Evolutionary conservation across 2,329 filamentous ascomycete species (phyloP).

Genomic region (Curvularia spicifera): DNA sequence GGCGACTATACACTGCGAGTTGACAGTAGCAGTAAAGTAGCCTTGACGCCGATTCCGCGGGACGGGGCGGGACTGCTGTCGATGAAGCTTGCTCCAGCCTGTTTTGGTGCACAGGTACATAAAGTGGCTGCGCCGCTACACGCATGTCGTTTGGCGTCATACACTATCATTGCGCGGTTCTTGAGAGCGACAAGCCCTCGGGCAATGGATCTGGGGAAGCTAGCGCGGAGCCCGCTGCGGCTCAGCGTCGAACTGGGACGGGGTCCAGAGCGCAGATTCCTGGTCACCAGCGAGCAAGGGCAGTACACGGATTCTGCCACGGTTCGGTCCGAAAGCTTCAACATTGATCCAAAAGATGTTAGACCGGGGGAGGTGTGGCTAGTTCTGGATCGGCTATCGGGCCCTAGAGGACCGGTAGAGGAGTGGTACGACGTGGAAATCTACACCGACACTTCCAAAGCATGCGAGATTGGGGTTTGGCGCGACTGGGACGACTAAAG

Average conservation of each 20-base stretch:
- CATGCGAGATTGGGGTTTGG: conserved; percentile 55
- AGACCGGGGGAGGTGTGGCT: conserved; percentile 71
- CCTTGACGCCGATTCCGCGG: conserved; percentile 67
- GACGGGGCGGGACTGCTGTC: conserved; percentile 78
- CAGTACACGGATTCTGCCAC: conserved; percentile 73
- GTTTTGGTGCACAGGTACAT: conserved; percentile 59
- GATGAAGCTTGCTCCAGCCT: conserved; percentile 62
- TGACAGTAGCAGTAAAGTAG: conserved; percentile 65
- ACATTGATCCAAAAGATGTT: conserved; percentile 70
- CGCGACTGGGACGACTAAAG: conserved; percentile 51
- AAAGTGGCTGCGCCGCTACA: conserved; percentile 61
- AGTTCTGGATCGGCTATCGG: conserved; percentile 80
- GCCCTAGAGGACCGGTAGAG: conserved; percentile 54
- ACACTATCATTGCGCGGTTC: conserved; percentile 63
- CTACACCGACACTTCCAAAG: conserved; percentile 54
- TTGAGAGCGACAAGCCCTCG: conserved; percentile 41
- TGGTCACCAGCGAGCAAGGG: conserved; percentile 73
- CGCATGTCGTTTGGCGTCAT: conserved; percentile 63
- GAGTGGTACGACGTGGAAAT: conserved; percentile 61
- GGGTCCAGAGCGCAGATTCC: conserved; percentile 68
- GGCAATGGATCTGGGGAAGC: conserved; percentile 34
- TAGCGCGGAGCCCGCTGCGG: conserved; percentile 62
- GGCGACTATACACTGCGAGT: conserved; percentile 78
- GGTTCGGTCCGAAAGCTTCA: conserved; percentile 74
- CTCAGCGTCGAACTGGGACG: conserved; percentile 75